Evolutionary conservation across 1,284 basidiomycete species (phyloP), one percentile per base, ranked within the genome.

Genomic region (Butyriboletus appendiculatus): DNA sequence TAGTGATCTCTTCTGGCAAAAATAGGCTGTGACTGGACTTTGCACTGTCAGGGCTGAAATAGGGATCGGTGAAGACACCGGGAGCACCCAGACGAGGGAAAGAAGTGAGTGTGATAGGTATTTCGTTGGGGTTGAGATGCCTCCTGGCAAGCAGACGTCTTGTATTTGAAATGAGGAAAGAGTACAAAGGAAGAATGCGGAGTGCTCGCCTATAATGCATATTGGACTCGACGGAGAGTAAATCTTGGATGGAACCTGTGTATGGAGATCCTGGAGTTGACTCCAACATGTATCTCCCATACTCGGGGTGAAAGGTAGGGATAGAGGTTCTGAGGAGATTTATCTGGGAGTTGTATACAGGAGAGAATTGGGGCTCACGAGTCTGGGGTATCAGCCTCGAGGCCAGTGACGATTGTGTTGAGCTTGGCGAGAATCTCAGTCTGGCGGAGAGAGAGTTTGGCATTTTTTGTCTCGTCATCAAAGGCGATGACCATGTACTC

Each of bases 231-330:
- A 99, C 96, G 7, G 86, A 84, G 45, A 97, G 78, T 15, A 99
- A 80, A 71, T 97, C 94, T 46, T 80, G 79, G 35, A 96, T 84
- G 24, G 82, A 88, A 16, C 92, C 94, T 7, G 92, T 90, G 75
- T 98, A 99, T 2, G 97, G 97, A 40, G 84, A 83, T 3, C 97
- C 97, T 0, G 97, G 97, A 0, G 96, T 99, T 8, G 94, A 95
- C 73, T 99, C 97, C 53, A 99, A 81, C 97, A 99, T 99, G 78
- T 94, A 99, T 39, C 96, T 85, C 46, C 96, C 97, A 75, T 96
- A 99, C 73, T 99, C 97, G 15, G 96, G 96, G 70, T 99, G 97
- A 70, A 97, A 99, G n/a, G 89, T 92, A 4, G 96, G 95, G 26
- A 94, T 82, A 20, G 85, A 79, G 34, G 84, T 76, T 45, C 91